Evolutionary conservation across 768 basidiomycete species (phyloP).

Genomic region (Serendipita vermifera): DNA sequence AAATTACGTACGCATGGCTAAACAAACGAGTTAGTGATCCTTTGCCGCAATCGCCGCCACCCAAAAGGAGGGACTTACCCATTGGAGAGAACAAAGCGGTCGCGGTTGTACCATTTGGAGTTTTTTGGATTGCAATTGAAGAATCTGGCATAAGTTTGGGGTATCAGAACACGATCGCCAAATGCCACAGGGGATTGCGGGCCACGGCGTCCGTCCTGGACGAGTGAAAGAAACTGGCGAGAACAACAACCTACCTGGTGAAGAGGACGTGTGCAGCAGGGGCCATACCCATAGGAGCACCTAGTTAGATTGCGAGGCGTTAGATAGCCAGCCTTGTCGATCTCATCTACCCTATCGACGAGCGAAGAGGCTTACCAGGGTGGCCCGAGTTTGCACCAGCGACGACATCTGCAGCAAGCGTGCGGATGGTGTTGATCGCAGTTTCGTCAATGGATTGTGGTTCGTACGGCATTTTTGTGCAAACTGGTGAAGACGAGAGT

Average conservation of each 20-base stretch:
- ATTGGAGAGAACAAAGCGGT: constrained; percentile 93
- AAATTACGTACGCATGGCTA: constrained; percentile 58
- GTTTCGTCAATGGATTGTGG: constrained; percentile 34
- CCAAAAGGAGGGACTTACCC: constrained; percentile 42
- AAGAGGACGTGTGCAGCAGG: constrained; percentile 72
- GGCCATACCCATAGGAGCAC: constrained; percentile 91
- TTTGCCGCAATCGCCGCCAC: not conserved
- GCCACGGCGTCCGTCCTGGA: not conserved
- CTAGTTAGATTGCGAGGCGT: constrained; percentile 26
- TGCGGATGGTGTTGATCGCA: constrained; percentile 60
- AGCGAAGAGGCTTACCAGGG: constrained; percentile 42
- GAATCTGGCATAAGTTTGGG: constrained; percentile 41
- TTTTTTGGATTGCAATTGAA: constrained; percentile 78
- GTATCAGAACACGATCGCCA: not conserved
- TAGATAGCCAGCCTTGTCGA: not conserved
- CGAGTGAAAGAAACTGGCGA: not conserved
- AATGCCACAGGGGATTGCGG: not conserved
- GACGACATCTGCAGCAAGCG: constrained; percentile 63
- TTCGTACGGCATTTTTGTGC: constrained; percentile 17
- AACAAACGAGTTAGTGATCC: constrained; percentile 10
- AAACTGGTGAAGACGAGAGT: too few species aligned
- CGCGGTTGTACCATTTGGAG: constrained; percentile 91
- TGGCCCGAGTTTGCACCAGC: constrained; percentile 89
- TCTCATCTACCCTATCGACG: not conserved
- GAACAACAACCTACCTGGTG: constrained; percentile 40